Percentiles rank a stretch among this genome's conserved stretches.
Evolutionary conservation across 2,329 filamentous ascomycete species (phyloP).

Genomic region (Drechslerella dactyloides): DNA sequence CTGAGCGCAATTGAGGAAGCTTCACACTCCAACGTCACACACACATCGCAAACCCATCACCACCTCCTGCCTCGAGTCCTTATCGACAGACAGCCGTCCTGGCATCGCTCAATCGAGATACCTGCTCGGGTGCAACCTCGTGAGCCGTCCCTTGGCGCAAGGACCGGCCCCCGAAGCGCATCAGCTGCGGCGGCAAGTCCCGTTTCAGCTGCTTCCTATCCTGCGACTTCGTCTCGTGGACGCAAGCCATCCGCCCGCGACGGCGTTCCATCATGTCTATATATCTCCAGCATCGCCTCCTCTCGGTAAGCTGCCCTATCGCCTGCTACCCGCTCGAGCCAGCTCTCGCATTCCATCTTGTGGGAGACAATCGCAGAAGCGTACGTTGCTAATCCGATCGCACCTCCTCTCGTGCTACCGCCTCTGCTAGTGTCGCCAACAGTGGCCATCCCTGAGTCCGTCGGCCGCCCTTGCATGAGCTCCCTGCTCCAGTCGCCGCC

Average conservation of each 20-base stretch:
- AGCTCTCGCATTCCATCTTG: too few species aligned
- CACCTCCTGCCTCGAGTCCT: too few species aligned
- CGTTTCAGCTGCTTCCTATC: too few species aligned
- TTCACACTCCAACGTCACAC: too few species aligned
- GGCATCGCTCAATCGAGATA: too few species aligned
- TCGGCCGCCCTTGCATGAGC: not conserved
- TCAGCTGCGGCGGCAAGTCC: conserved; percentile 3
- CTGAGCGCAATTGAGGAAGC: too few species aligned
- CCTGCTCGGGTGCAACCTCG: too few species aligned
- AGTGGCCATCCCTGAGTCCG: not conserved
- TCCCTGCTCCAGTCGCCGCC: not conserved
- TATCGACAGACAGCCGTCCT: too few species aligned
- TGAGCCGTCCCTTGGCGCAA: conserved; percentile 35
- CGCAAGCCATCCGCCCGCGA: conserved; percentile 6
- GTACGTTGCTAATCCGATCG: not conserved
- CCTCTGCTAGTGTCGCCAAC: not conserved
- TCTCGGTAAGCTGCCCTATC: not conserved
- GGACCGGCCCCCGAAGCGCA: conserved; percentile 11
- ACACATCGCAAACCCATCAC: too few species aligned
- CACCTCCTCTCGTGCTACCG: not conserved
- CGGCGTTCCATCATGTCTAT: not conserved
- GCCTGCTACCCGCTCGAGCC: too few species aligned
- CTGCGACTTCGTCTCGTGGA: too few species aligned
- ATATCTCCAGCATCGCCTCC: not conserved
- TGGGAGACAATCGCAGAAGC: too few species aligned